phyloP scores from a whole-genome alignment of 345 rosid species.

The Alliaria petiolata region DNA sequence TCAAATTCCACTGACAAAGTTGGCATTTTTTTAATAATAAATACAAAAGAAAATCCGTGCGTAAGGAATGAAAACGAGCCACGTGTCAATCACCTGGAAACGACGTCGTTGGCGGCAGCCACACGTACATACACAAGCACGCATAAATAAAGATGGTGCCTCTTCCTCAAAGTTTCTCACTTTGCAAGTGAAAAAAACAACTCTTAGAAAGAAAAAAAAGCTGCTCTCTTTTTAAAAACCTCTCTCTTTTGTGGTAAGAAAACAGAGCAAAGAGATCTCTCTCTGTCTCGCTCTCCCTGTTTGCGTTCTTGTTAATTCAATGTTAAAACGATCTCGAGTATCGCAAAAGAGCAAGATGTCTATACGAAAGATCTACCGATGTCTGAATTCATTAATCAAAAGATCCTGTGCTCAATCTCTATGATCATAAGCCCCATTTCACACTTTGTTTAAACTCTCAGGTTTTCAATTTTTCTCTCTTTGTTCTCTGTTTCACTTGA shows the following conservation, averaged over 20 bases:
- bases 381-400: slow-evolving; percentile 29
- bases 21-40: neutral
- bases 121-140: slow-evolving; percentile 3
- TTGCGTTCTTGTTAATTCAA: neutral
- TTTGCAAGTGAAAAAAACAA: slow-evolving; percentile 8
- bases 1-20: slow-evolving; percentile 13
- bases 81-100: neutral
- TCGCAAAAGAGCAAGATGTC: slow-evolving; percentile 26
- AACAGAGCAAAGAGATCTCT: slow-evolving; percentile 5
- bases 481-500: slow-evolving; percentile 11
- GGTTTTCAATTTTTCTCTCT: neutral
- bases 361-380: slow-evolving; percentile 24
- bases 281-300: no score
- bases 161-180: slow-evolving; percentile 21
- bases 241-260: slow-evolving; percentile 2
- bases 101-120: neutral
- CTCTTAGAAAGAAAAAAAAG: neutral
- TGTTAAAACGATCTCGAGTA: neutral
- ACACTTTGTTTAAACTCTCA: slow-evolving; percentile 23
- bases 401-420: slow-evolving; percentile 36
- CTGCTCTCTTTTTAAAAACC: neutral
- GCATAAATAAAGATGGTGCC: slow-evolving; percentile 27
- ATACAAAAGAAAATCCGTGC: neutral
- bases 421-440: slow-evolving; percentile 23
- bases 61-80: neutral